Evolutionary conservation across 208 protist genomes (phyloP).

Genomic region (Crithidia sp.): DNA sequence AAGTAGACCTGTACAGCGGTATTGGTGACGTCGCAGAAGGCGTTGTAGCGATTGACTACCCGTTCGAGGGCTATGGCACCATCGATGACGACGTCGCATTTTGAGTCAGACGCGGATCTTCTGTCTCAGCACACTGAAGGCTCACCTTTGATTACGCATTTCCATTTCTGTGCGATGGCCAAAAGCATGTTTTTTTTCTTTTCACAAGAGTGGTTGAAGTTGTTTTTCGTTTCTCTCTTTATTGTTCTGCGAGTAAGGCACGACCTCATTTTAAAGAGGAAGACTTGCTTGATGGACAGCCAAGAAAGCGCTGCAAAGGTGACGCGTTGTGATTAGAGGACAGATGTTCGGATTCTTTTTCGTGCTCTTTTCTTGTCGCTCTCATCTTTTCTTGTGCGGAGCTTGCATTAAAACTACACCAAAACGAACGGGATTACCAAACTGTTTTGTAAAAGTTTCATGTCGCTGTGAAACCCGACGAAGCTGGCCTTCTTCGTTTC

Average conservation of each 20-base stretch:
- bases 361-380: neutral
- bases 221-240: neutral
- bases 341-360: neutral
- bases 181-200: neutral
- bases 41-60: constrained; percentile 58
- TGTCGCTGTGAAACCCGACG: neutral
- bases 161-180: neutral
- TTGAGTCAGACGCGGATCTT: constrained; percentile 5
- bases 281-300: neutral
- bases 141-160: neutral
- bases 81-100: constrained; percentile 54
- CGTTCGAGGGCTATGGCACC: constrained; percentile 56
- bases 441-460: too few relatives aligned
- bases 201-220: neutral
- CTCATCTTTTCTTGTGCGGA: neutral
- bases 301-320: neutral
- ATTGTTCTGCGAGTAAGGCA: neutral
- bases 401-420: neutral
- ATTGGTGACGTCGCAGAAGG: constrained; percentile 44
- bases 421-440: neutral
- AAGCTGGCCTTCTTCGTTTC: constrained; percentile 6
- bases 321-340: neutral
- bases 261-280: neutral
- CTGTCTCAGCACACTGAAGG: neutral
- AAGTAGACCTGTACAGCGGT: constrained; percentile 53